Evolutionary conservation across 805 yeast species (phyloP), one percentile per base, ranked within the genome.

Genomic region (Torulaspora delbrueckii): DNA sequence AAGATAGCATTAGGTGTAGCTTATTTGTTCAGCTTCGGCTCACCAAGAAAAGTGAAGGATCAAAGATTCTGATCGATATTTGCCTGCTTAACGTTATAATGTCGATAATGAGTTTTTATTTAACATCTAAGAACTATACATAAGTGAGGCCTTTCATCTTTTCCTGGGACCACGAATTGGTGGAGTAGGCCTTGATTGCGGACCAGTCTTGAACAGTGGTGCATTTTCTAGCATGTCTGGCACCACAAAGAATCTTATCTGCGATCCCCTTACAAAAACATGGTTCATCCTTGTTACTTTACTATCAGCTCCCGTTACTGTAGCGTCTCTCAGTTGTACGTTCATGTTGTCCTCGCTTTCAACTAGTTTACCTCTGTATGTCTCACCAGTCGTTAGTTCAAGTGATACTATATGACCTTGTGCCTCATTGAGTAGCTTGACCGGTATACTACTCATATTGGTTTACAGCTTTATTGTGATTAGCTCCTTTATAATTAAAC

Each of bases 301-400:
- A 3, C 96, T 96, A 43, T 87, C 84, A 36, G 81, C 70, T 23
- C 81, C 78, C 0, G 96, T 90, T 39, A 85, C 81, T 1, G 84
- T 78, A 33, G 85, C 95, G 60, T 91, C 96, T 52, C 78, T 72
- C 40, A 91, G 66, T 50, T 90, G 95, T 22, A 91, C 79, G 62
- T 91, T 91, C 98, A 91, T 93, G 65, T 84, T 90, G 58, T 91
- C 98, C 67, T 91, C 96, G 65, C 84, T 82, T 59, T 85, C 96
- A 3, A 84, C 63, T 37, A 91, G 74, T 61, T 84, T 88, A 1
- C 99, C 99, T 30, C 95, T 74, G 61, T 91, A 91, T 0, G 85
- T 78, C 52, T 85, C 90, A 1, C 98, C 98, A 0, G 89, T 81
- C 22, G 78, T 77, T 42, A 91, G 76, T 63, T 91, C 99, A 13